phyloP scores from a whole-genome alignment of 352 stramenopile genomes.

The Halophytophthora batemanensis region DNA sequence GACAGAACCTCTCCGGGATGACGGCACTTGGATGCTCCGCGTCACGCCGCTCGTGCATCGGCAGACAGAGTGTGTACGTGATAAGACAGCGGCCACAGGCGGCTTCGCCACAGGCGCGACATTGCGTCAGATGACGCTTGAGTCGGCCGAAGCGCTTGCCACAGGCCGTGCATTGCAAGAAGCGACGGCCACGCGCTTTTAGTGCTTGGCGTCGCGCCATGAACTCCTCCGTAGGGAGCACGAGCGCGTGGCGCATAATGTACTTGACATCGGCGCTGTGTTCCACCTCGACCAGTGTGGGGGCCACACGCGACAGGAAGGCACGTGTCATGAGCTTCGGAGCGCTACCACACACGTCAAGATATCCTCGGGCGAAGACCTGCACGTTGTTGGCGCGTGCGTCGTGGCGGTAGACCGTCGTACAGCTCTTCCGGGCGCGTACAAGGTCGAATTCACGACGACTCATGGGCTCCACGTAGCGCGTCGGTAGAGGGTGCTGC shows the following conservation, averaged over 20 bases:
- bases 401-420: slow-evolving; percentile 45
- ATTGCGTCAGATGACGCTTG: slow-evolving; percentile 41
- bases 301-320: slow-evolving; percentile 41
- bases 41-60: slow-evolving; percentile 47
- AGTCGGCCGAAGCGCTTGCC: slow-evolving; percentile 38
- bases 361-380: slow-evolving; percentile 36
- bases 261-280: slow-evolving; percentile 53
- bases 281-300: slow-evolving; percentile 41
- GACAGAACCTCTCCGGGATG: slow-evolving; percentile 61
- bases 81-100: slow-evolving; percentile 53
- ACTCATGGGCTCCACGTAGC: slow-evolving; percentile 36
- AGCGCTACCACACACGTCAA: slow-evolving; percentile 36
- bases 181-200: slow-evolving; percentile 28
- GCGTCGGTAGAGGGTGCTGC: slow-evolving; percentile 28
- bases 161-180: slow-evolving; percentile 35
- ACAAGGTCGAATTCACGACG: slow-evolving; percentile 46
- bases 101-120: slow-evolving; percentile 47
- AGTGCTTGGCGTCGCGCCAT: slow-evolving; percentile 27
- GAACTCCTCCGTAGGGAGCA: slow-evolving; percentile 36
- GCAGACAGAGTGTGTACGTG: slow-evolving; percentile 55
- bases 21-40: slow-evolving; percentile 61
- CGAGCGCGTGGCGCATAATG: slow-evolving; percentile 41
- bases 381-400: slow-evolving; percentile 38
- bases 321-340: slow-evolving; percentile 31
- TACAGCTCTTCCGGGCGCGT: slow-evolving; percentile 36